Conservation (phyloP, 2,329 filamentous ascomycete genomes). For the Phialophora tarda region DNA sequence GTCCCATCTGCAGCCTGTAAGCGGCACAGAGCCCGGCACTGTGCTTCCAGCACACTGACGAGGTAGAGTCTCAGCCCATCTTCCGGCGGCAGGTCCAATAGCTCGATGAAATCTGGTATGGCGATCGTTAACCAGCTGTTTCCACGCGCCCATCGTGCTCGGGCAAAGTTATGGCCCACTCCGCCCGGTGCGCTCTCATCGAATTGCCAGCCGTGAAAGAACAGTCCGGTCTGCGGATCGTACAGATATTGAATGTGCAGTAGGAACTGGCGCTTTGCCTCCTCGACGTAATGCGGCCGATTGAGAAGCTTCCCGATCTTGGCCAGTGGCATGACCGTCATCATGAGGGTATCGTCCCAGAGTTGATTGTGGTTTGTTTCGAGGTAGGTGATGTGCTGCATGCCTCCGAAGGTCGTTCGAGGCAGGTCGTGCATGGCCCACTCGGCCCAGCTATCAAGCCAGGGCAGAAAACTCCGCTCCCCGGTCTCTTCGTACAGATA, state of each 20-base stretch:
- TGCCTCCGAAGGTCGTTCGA: slow-evolving; percentile 71
- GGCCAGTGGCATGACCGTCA: slow-evolving; percentile 79
- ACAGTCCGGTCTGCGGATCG: slow-evolving; percentile 72
- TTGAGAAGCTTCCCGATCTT: slow-evolving; percentile 76
- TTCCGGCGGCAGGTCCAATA: slow-evolving; percentile 60
- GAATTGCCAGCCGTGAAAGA: slow-evolving; percentile 84
- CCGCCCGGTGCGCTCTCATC: slow-evolving; percentile 60
- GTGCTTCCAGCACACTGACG: slow-evolving; percentile 65
- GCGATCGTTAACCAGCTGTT: slow-evolving; percentile 76
- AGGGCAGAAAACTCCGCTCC: slow-evolving; percentile 72
- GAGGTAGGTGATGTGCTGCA: slow-evolving; percentile 78
- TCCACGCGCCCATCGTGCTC: slow-evolving; percentile 63
- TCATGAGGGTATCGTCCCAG: slow-evolving; percentile 88
- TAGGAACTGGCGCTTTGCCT: slow-evolving; percentile 78
- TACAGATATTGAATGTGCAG: slow-evolving; percentile 80
- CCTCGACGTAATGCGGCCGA: slow-evolving; percentile 73
- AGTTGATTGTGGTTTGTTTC: slow-evolving; percentile 74
- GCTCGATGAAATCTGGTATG: slow-evolving; percentile 80
- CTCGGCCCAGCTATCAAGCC: slow-evolving; percentile 81
- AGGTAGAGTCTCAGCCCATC: slow-evolving; percentile 65
- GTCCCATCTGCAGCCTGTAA: slow-evolving; percentile 68
- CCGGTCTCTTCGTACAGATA: slow-evolving; percentile 77
- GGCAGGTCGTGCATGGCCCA: slow-evolving; percentile 80
- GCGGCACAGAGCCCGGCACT: slow-evolving; percentile 67
- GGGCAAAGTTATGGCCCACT: slow-evolving; percentile 62